Conservation (phyloP, 129 eudicot species). For the Flaveria bidentis region DNA sequence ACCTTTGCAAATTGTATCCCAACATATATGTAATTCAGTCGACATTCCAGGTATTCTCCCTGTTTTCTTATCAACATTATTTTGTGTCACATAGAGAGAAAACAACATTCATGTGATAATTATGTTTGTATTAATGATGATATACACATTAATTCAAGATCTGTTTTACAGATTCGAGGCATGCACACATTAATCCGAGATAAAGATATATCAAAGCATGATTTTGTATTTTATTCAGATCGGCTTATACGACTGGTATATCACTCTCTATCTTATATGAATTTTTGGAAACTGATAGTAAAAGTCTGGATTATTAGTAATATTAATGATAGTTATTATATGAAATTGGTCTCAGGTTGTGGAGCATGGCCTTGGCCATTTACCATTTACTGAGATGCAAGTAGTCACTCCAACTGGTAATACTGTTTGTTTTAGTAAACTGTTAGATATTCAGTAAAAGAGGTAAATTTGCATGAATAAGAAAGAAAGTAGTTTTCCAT, state of each 20-base stretch:
- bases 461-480: constrained; percentile 5
- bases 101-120: constrained; percentile 9
- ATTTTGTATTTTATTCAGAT: constrained; percentile 92
- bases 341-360: constrained; percentile 64
- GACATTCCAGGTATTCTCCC: constrained; percentile 76
- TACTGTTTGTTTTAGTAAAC: background rate
- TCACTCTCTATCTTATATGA: constrained; percentile 16
- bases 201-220: constrained; percentile 85
- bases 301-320: background rate
- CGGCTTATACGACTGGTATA: constrained; percentile 93
- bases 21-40: constrained; percentile 94
- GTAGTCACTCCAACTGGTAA: constrained; percentile 90
- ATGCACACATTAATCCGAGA: constrained; percentile 98
- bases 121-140: constrained; percentile 3
- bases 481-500: background rate
- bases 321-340: background rate
- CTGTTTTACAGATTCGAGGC: constrained; percentile 80
- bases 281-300: constrained; percentile 7
- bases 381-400: constrained; percentile 95
- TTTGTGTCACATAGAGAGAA: constrained; percentile 1
- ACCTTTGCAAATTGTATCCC: constrained; percentile 89
- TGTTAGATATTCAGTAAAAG: constrained; percentile 1
- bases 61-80: background rate
- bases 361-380: constrained; percentile 98
- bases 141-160: background rate